phyloP scores from a whole-genome alignment of 495 filamentous ascomycete species.

The Neohortaea acidophila region DNA sequence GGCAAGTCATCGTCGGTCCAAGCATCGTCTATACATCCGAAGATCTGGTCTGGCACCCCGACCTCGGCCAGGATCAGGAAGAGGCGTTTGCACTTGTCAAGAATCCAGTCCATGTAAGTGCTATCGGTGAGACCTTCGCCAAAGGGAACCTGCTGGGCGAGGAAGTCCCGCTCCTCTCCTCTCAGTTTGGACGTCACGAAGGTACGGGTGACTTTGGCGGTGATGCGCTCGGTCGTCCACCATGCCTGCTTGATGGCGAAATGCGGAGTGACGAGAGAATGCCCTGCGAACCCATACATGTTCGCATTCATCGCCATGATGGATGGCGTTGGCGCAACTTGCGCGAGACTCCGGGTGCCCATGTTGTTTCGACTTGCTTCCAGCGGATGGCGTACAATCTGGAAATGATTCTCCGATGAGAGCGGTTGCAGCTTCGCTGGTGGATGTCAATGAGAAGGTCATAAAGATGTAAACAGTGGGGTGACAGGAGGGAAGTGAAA shows the following conservation, averaged over 20 bases:
- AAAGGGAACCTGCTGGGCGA: slow-evolving; percentile 60
- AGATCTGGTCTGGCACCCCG: slow-evolving; percentile 70
- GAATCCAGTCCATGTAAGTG: slow-evolving; percentile 87
- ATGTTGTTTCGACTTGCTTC: no score
- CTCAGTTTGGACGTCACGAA: slow-evolving; percentile 53
- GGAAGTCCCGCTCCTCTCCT: slow-evolving; percentile 45
- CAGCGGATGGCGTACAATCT: background rate
- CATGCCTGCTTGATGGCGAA: slow-evolving; percentile 34
- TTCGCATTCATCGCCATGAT: slow-evolving; percentile 26
- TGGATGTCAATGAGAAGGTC: no score
- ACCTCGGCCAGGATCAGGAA: slow-evolving; percentile 73
- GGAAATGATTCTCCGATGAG: no score
- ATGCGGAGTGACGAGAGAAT: slow-evolving; percentile 27
- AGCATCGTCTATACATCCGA: slow-evolving; percentile 67
- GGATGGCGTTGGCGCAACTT: slow-evolving; percentile 15
- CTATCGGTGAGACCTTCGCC: slow-evolving; percentile 81
- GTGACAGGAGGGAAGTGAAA: no score
- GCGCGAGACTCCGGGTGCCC: slow-evolving; percentile 15
- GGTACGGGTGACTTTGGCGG: slow-evolving; percentile 51
- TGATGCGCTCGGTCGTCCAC: slow-evolving; percentile 70
- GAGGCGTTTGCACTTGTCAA: slow-evolving; percentile 58
- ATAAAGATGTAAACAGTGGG: no score
- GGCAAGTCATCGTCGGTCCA: slow-evolving; percentile 85
- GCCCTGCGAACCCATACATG: slow-evolving; percentile 28
- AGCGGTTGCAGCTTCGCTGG: no score